Evolutionary conservation across 768 basidiomycete species (phyloP), one percentile per base, ranked within the genome.

Genomic region (Lentinula boryana): DNA sequence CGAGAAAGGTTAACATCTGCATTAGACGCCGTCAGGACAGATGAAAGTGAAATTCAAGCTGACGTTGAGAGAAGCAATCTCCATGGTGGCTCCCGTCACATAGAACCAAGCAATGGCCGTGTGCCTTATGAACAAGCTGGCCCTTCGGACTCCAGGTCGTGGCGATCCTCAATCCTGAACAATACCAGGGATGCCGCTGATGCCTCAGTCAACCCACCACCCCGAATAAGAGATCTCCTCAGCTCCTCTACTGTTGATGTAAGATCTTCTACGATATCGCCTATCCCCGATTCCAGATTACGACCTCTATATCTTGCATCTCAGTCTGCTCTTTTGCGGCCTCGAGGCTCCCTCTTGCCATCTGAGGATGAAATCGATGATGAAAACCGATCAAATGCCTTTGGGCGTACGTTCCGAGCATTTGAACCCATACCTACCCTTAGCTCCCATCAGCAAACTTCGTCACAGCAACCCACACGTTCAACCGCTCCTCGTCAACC

Each of bases 1-100:
- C 50, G 58, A 41, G 58, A 60, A 16, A 46, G 49, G 15, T 15
- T 60, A 12, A 60, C 44, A 1, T 60, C 58, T 13, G 58, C 58
- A 15, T 41, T 60, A 15, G 58, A 60, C 18, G 58, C 58, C 15
- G 48, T 60, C 21, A 21, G 58, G 13, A 58, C 44, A 9, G 48
- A 58, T 4, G 46, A 23, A 21, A 40, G 40, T 9, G 40, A 40
- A 38, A 54, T 23, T 5, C 36, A 40, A 38, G 38, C 10, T 38
- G 53, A 54, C 13, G 16, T 40, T 12, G 53, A 54, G 21, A 54
- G 35, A 18, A 38, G 6, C 18, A 54, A 35, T 18, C n/a, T 12
- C 15, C 31, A 2, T 16, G 32, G 31, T 53, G 12, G 13, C 35
- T 53, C 23, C 35, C 51, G 18, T 54, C 6, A 40, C 9, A 35